phyloP scores from a whole-genome alignment of 2,329 filamentous ascomycete genomes.

The Colletotrichum ledebouriae region DNA sequence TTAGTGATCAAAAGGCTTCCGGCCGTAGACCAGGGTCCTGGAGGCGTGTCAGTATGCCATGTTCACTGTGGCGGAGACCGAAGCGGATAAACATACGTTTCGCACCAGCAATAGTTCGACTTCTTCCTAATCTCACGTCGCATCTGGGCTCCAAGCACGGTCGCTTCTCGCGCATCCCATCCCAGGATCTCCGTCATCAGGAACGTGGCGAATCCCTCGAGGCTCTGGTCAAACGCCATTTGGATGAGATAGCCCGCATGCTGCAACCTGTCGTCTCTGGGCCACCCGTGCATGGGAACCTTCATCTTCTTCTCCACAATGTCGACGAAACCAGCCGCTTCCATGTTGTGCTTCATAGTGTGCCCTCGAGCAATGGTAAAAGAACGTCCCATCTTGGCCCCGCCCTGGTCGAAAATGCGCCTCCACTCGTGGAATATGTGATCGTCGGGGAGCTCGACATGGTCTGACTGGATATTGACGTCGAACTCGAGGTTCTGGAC shows the following conservation, averaged over 20 bases:
- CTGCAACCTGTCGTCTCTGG: slow-evolving; percentile 36
- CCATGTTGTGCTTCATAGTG: slow-evolving; percentile 44
- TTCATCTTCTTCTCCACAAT: slow-evolving; percentile 42
- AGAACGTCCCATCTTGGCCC: slow-evolving; percentile 45
- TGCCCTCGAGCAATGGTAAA: slow-evolving; percentile 44
- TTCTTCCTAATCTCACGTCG: slow-evolving; percentile 38
- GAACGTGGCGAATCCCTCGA: slow-evolving; percentile 48
- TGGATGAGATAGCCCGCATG: slow-evolving; percentile 44
- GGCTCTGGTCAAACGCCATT: slow-evolving; percentile 46
- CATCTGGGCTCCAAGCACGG: slow-evolving; percentile 47
- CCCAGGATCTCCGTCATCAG: slow-evolving; percentile 48
- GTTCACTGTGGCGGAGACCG: fast-evolving
- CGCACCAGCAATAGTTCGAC: slow-evolving; percentile 27
- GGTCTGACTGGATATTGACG: slow-evolving; percentile 46
- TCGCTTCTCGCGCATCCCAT: slow-evolving; percentile 46
- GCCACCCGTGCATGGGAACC: slow-evolving; percentile 43
- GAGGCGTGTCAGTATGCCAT: not conserved
- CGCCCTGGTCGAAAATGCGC: slow-evolving; percentile 45
- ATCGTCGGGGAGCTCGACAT: slow-evolving; percentile 42
- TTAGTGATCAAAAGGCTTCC: not conserved
- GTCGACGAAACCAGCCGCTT: slow-evolving; percentile 47
- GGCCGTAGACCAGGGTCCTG: slow-evolving; percentile 9
- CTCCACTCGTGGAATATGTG: slow-evolving; percentile 49
- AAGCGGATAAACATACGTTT: slow-evolving; percentile 19
- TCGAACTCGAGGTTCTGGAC: slow-evolving; percentile 47